Evolutionary conservation across 2,329 filamentous ascomycete species (phyloP).

Genomic region (Fusarium redolens): DNA sequence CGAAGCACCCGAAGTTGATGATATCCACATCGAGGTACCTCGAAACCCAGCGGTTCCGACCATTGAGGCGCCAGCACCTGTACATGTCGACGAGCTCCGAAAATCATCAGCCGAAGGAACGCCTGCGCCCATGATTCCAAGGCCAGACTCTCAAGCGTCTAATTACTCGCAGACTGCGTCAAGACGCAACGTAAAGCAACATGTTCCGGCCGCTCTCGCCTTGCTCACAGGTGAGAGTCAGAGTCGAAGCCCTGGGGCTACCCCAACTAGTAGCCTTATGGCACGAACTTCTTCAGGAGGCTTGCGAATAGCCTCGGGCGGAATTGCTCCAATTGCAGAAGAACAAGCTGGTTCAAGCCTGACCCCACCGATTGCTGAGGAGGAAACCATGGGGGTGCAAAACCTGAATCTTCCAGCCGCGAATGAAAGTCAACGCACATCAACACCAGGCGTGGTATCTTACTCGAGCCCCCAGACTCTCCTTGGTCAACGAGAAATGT

Average conservation of each 20-base stretch:
- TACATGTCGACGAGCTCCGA: conserved; percentile 73
- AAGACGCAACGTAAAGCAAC: conserved; percentile 38
- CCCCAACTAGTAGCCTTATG: conserved; percentile 31
- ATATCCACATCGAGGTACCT: conserved; percentile 62
- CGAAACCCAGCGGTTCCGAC: neutral
- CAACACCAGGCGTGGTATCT: conserved; percentile 60
- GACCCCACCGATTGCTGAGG: conserved; percentile 34
- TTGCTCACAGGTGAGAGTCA: conserved; percentile 42
- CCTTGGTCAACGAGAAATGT: conserved; percentile 65
- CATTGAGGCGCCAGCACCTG: conserved; percentile 67
- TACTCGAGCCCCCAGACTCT: conserved; percentile 66
- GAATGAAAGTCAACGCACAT: conserved; percentile 43
- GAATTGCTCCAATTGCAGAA: conserved; percentile 58
- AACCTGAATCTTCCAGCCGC: conserved; percentile 37
- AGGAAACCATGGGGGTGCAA: conserved; percentile 6
- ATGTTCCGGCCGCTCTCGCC: conserved; percentile 39
- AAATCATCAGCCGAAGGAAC: conserved; percentile 68
- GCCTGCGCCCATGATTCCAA: conserved; percentile 47
- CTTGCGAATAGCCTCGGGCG: conserved; percentile 44
- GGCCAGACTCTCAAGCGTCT: conserved; percentile 47
- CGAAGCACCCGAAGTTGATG: conserved; percentile 76
- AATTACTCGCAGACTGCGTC: conserved; percentile 31
- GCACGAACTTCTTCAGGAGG: conserved; percentile 38
- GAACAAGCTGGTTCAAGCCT: conserved; percentile 46
- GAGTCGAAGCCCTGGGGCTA: conserved; percentile 37